Percentiles rank a stretch among this genome's conserved stretches.
Evolutionary conservation across 2,329 filamentous ascomycete species (phyloP).

Genomic region (Camptophora hylomeconis): DNA sequence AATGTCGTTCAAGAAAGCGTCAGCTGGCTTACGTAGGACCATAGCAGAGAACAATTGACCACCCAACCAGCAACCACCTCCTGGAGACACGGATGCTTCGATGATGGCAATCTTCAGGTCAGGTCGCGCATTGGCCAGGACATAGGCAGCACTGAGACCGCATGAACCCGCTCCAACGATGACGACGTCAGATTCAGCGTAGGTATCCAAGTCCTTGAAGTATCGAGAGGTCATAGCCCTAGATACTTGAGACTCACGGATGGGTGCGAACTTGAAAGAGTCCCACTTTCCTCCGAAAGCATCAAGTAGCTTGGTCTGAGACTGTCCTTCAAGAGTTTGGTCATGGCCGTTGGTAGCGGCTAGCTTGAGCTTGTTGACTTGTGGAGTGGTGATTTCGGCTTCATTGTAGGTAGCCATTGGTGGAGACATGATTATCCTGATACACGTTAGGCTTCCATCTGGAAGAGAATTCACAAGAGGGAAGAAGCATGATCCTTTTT

Average conservation of each 20-base stretch:
- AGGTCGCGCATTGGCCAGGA: slow-evolving; percentile 67
- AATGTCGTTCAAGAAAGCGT: slow-evolving; percentile 68
- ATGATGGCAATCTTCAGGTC: slow-evolving; percentile 86
- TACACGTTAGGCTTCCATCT: slow-evolving; percentile 20
- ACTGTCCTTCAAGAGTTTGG: slow-evolving; percentile 23
- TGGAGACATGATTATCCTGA: slow-evolving; percentile 52
- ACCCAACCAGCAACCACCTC: slow-evolving; percentile 82
- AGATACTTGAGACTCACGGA: slow-evolving; percentile 83
- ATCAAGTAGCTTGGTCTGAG: slow-evolving; percentile 43
- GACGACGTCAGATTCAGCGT: slow-evolving; percentile 87
- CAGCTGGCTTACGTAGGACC: slow-evolving; percentile 87
- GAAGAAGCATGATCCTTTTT: slow-evolving; percentile 92
- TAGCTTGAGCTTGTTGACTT: slow-evolving; percentile 33
- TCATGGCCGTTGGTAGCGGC: slow-evolving; percentile 23
- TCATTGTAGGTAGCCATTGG: slow-evolving; percentile 54
- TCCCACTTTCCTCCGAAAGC: slow-evolving; percentile 69
- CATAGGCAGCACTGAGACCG: slow-evolving; percentile 73
- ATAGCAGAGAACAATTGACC: slow-evolving; percentile 91
- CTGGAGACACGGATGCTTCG: slow-evolving; percentile 72
- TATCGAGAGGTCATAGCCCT: slow-evolving; percentile 89
- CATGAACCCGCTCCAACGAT: slow-evolving; percentile 86
- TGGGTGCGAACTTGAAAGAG: slow-evolving; percentile 67
- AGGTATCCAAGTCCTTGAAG: slow-evolving; percentile 76
- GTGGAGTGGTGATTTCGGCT: slow-evolving; percentile 32
- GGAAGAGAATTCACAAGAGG: slow-evolving; percentile 22